These are phyloP conservation scores for Phalaenopsis hybrid DNA, from an alignment of 116 monocot species.

Conservation along the genomic window DNA sequence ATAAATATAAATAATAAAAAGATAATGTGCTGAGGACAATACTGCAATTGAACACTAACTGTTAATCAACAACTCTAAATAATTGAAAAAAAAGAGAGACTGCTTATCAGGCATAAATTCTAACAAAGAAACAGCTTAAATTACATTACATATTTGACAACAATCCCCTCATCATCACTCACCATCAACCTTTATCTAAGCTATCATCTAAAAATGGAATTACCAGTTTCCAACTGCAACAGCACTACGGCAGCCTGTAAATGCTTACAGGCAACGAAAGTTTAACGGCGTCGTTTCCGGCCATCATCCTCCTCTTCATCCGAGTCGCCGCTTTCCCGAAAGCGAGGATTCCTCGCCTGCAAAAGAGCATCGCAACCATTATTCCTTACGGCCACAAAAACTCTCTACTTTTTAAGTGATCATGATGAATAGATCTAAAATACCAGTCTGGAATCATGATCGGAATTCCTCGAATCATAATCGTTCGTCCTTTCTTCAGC, in stretches of 20 bases:
- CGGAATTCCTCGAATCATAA: constrained; percentile 39
- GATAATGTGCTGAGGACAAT: too few species aligned
- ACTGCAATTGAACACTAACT: too few species aligned
- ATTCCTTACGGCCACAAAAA: not conserved
- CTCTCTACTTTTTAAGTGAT: not conserved
- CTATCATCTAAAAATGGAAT: not conserved
- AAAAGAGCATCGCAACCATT: not conserved
- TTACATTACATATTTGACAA: too few species aligned
- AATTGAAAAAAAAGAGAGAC: too few species aligned
- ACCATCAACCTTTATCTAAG: too few species aligned
- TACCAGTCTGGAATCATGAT: constrained; percentile 72
- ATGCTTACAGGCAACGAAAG: not conserved
- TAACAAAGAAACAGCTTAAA: too few species aligned
- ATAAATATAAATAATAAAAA: too few species aligned
- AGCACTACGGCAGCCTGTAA: not conserved
- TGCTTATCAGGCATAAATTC: too few species aligned
- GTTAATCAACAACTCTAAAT: too few species aligned
- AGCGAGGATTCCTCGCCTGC: constrained; percentile 78
- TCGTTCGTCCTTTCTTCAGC: constrained; percentile 62
- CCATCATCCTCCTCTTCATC: constrained; percentile 93
- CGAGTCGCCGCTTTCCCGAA: constrained; percentile 79
- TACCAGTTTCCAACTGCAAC: not conserved
- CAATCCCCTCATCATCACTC: too few species aligned
- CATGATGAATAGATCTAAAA: too few species aligned
- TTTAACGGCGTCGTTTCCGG: constrained; percentile 45